Base-by-base conservation (phyloP, 1,139 yeast genomes). In the Komagataea norvegica region DNA sequence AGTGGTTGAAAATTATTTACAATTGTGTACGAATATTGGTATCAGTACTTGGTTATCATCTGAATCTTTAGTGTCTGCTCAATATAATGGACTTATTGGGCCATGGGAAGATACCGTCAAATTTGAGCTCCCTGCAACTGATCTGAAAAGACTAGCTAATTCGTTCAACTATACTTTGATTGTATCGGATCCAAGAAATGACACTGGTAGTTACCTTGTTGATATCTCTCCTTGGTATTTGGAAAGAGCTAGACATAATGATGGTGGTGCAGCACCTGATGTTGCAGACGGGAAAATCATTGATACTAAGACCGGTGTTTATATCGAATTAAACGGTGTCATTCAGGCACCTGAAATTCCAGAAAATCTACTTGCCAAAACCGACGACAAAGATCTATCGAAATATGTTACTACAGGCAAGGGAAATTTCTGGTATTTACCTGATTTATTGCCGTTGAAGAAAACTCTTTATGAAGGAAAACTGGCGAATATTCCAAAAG, bases 31-130 rank as follows among this genome's bases (percentile, higher is more conserved):
- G 8, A 58, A 64, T 27, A 27, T 65, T 13, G 74, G 71, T 3
- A 43, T 74, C n/a, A 57, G 57, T 18, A 59, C 77, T 1, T 74
- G 79, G 79, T 44, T 74, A 10, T 65, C 77, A 0, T 74, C 70
- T 46, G 79, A 77, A 2, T 55, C 77, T 0, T 53, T 74, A 33
- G 52, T 72, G 14, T 74, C 79, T 5, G 74, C 79, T 78, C 62
- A 63, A 43, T 64, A 73, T 66, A 74, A 74, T 45, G 79, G 78
- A 1, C 49, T 72, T 45, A 59, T 60, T 27, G 62, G 73, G 36
- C 79, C 79, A 1, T 75, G 79, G 78, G 78, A 75, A 47, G 61
- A 61, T 25, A 71, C 70, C 27, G 47, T 73, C 21, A 77, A 67
- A 46, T 72, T 74, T 19, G 79, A 74, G 48, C 54, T 74, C 37